These are phyloP conservation scores for Meira miltonrushii DNA, from an alignment of 1,284 basidiomycete species.

Conservation along the genomic window DNA sequence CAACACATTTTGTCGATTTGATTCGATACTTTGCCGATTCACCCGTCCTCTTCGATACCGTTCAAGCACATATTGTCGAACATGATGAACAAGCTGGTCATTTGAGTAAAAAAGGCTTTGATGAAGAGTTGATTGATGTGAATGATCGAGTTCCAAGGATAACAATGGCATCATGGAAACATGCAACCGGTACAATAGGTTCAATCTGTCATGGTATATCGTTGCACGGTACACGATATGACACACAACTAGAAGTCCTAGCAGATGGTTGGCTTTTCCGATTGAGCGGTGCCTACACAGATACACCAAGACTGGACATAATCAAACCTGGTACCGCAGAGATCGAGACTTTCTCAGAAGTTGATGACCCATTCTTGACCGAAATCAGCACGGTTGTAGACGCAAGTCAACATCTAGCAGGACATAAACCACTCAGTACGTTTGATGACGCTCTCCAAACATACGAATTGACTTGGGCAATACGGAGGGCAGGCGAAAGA, in stretches of 20 bases:
- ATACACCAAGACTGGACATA: constrained; percentile 15
- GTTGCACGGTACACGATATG: constrained; percentile 20
- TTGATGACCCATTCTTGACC: constrained; percentile 25
- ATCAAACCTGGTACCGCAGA: constrained; percentile 12
- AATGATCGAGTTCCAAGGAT: constrained; percentile 21
- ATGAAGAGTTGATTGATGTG: constrained; percentile 13
- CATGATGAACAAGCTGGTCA: constrained; percentile 20
- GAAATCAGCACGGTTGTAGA: constrained; percentile 18
- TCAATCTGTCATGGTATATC: constrained; percentile 25
- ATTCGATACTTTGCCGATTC: constrained; percentile 28
- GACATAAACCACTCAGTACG: background rate
- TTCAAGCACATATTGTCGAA: constrained; percentile 17
- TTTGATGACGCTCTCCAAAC: constrained; percentile 20
- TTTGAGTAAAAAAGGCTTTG: constrained; percentile 22
- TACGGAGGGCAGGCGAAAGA: constrained; percentile 18
- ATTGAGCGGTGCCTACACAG: constrained; percentile 21
- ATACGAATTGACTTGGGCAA: constrained; percentile 20
- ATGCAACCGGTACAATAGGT: constrained; percentile 22
- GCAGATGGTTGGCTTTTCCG: constrained; percentile 35
- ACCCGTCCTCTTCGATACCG: constrained; percentile 16
- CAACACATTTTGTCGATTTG: constrained; percentile 45
- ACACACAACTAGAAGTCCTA: constrained; percentile 28
- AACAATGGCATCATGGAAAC: constrained; percentile 28
- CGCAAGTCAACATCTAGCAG: background rate
- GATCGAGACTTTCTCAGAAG: too few species aligned